phyloP scores from a whole-genome alignment of 2,329 filamentous ascomycete genomes.

The Trichoderma lentiforme region DNA sequence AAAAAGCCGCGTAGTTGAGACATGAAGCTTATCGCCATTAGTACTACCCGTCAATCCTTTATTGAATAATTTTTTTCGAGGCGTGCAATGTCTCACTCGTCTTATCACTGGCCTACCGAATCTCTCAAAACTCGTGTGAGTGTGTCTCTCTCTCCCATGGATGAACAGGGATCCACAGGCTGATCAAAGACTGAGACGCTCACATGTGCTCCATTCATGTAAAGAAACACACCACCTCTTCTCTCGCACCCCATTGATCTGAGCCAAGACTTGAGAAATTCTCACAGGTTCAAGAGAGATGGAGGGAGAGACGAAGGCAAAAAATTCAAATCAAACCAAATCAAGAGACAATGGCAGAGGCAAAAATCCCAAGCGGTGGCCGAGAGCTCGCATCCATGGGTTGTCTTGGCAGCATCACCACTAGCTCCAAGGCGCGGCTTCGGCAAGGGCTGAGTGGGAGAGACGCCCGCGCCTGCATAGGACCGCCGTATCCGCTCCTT shows the following conservation, averaged over 20 bases:
- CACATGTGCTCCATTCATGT: not conserved
- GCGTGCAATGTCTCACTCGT: slow-evolving; percentile 5
- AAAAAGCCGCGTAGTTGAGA: not conserved
- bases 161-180: not conserved
- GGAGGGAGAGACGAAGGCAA: not conserved
- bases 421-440: not conserved
- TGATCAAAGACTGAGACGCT: not conserved
- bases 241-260: not conserved
- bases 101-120: not conserved
- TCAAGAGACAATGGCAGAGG: not conserved
- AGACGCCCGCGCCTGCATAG: not conserved
- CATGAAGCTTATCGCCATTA: not conserved
- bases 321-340: not conserved
- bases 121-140: not conserved
- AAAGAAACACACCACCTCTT: not conserved
- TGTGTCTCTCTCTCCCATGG: not conserved
- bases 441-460: not conserved
- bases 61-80: not conserved
- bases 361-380: not conserved
- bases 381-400: not conserved
- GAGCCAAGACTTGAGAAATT: not conserved
- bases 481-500: not conserved
- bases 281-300: not conserved
- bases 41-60: not conserved
- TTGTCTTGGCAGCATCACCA: slow-evolving; percentile 1